Base-by-base conservation (phyloP, 805 yeast species). In the Starmerella bombi region DNA sequence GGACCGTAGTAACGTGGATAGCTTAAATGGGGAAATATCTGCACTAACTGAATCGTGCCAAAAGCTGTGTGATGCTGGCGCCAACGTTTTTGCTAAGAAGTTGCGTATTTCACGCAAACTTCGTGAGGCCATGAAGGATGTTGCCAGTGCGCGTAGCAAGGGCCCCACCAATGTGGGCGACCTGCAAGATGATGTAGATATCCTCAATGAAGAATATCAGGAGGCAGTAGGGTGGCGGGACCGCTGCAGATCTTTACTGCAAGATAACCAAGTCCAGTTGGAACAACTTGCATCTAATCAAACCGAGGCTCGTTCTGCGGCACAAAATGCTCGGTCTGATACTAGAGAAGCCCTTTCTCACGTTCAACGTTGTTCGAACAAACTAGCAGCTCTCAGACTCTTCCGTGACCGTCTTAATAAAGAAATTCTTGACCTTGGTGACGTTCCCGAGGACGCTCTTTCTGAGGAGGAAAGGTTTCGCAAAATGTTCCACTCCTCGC, bases 401-500 rank as follows among this genome's bases (percentile, higher is more conserved):
- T 23, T 23, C 27, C 12, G 12, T 23, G 27, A 23, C 12, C 7
- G 12, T 8, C 10, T 23, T 10, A 15, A 28, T 10, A 15, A 28
- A 8, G 34, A 36, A 18, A 10, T 36, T 5, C 16, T 27, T 15
- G n/a, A 15, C 4, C 23, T 28, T 8, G 34, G 15, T 6, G 5
- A 30, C 21, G 31, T 41, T 16, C 44, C 45, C 10, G 28, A 16
- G 10, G 5, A 28, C 3, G 38, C 45, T 9, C 36, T 46, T 18
- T 32, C 32, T 18, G 25, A 64, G 15, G 55, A 73, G 1, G 67
- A 66, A 12, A 54, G 59, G 25, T 72, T 66, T 51, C 68, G 66
- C 27, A 23, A 23, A 8, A 7, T 23, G 7, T 23, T 23, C 27
- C 7, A 7, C 10, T 23, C 27, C 7, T 23, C 27, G 12, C 7